These are phyloP conservation scores for Aspergillus campestris DNA, from an alignment of 495 filamentous ascomycete genomes.

Conservation along the genomic window DNA sequence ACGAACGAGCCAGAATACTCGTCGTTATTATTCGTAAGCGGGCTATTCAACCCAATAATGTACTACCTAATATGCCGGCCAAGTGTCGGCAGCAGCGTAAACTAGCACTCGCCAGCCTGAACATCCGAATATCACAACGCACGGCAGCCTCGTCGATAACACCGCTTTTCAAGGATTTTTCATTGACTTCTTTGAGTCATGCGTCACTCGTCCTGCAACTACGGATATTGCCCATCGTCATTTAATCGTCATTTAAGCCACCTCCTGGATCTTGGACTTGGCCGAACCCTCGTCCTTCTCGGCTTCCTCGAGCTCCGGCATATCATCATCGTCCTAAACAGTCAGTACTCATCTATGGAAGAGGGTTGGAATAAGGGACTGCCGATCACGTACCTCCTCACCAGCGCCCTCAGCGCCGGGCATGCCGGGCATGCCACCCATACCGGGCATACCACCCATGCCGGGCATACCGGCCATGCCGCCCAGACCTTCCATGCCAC, in stretches of 20 bases:
- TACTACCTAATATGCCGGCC: no score
- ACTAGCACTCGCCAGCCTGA: no score
- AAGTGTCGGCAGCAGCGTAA: no score
- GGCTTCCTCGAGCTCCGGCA: constrained; percentile 51
- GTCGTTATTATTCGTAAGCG: no score
- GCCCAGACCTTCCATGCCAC: constrained; percentile 38
- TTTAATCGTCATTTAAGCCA: constrained; percentile 31
- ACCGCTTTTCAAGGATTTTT: not conserved
- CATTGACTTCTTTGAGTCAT: constrained; percentile 20
- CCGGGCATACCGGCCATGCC: constrained; percentile 35
- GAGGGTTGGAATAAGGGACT: constrained; percentile 16
- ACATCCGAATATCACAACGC: no score
- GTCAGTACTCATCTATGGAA: constrained; percentile 34
- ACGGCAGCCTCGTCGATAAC: no score
- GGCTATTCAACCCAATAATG: no score
- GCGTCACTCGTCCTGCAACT: constrained; percentile 17
- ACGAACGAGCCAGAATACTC: no score
- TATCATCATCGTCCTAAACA: constrained; percentile 47
- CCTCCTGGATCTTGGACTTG: constrained; percentile 50
- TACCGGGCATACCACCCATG: constrained; percentile 42
- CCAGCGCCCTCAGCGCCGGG: constrained; percentile 36
- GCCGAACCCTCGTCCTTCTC: constrained; percentile 30
- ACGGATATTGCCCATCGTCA: not conserved
- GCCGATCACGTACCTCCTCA: constrained; percentile 39
- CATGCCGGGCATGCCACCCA: constrained; percentile 29